These are phyloP conservation scores for Gryganskiella cystojenkinii DNA, from an alignment of 192 early-diverging fungal species.

Conservation along the genomic window DNA sequence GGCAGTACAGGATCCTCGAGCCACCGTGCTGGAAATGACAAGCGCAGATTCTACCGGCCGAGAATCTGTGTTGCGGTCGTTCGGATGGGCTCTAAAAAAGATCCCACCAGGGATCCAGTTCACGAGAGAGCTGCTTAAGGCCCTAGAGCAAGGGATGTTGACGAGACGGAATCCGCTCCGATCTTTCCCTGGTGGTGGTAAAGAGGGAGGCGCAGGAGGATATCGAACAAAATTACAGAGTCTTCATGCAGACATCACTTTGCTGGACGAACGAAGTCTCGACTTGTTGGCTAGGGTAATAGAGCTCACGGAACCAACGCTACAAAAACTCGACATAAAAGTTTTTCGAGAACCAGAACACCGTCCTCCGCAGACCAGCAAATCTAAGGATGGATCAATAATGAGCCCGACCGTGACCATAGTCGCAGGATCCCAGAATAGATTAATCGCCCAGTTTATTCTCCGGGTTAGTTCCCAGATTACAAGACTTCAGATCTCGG, in stretches of 20 bases:
- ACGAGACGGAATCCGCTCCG: neutral
- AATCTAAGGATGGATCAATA: no score
- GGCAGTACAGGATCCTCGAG: neutral
- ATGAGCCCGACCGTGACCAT: neutral
- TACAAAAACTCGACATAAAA: constrained; percentile 1
- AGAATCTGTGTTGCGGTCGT: constrained; percentile 4
- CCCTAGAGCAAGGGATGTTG: neutral
- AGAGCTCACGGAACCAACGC: constrained; percentile 1
- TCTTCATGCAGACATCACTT: constrained; percentile 14
- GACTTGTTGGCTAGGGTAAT: constrained; percentile 6
- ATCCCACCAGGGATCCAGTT: constrained; percentile 15
- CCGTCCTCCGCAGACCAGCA: neutral
- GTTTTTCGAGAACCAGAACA: neutral
- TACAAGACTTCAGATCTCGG: constrained; percentile 3
- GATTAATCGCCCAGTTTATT: constrained; percentile 6
- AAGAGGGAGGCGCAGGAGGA: neutral
- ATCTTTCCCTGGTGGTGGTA: neutral
- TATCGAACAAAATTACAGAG: constrained; percentile 2
- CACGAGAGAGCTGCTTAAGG: neutral
- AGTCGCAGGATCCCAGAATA: neutral
- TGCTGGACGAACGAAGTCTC: constrained; percentile 2
- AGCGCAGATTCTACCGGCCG: constrained; percentile 9
- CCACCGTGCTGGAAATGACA: constrained; percentile 2
- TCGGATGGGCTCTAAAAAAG: constrained; percentile 24
- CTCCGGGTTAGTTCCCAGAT: constrained; percentile 10